phyloP scores from a whole-genome alignment of 2,329 filamentous ascomycete species.

The Dactylellina sp. region DNA sequence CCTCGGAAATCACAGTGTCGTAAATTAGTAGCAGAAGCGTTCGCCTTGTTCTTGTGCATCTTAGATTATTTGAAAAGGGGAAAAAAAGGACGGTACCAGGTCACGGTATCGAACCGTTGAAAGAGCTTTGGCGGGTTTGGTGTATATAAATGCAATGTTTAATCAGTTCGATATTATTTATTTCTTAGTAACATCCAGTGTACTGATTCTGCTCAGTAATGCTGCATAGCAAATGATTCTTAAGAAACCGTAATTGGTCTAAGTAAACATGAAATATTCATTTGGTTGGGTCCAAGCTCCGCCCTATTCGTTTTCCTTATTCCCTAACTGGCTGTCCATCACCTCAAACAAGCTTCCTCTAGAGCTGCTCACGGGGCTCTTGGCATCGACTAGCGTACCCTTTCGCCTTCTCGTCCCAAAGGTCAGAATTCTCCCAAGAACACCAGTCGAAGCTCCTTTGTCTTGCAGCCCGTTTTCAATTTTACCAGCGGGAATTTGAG shows the following conservation, averaged over 20 bases:
- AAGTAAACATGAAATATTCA: too few relatives aligned
- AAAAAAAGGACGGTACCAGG: conserved; percentile 1
- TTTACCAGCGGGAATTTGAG: too few relatives aligned
- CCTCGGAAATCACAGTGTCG: not conserved
- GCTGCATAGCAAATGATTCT: too few relatives aligned
- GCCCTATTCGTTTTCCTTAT: conserved; percentile 23
- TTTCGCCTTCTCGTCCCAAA: conserved; percentile 39
- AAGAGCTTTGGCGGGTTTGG: conserved; percentile 26
- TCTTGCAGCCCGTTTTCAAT: too few relatives aligned
- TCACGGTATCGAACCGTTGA: conserved; percentile 6
- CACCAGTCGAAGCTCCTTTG: conserved; percentile 13
- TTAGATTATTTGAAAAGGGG: conserved; percentile 30
- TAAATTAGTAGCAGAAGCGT: conserved; percentile 28
- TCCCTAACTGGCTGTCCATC: not conserved
- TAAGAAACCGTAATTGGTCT: too few relatives aligned
- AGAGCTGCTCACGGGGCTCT: conserved; percentile 36
- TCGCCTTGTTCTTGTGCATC: conserved; percentile 26
- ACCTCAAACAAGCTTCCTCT: conserved; percentile 32
- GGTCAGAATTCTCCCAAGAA: conserved; percentile 23
- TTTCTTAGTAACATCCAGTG: not conserved
- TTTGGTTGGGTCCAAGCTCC: not conserved
- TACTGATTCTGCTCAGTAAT: too few relatives aligned
- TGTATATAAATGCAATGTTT: conserved; percentile 42
- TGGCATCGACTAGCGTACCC: conserved; percentile 28
- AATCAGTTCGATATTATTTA: conserved; percentile 1